These are phyloP conservation scores for Geotrichum fermentans DNA, from an alignment of 1,139 yeast genomes.

Conservation along the genomic window DNA sequence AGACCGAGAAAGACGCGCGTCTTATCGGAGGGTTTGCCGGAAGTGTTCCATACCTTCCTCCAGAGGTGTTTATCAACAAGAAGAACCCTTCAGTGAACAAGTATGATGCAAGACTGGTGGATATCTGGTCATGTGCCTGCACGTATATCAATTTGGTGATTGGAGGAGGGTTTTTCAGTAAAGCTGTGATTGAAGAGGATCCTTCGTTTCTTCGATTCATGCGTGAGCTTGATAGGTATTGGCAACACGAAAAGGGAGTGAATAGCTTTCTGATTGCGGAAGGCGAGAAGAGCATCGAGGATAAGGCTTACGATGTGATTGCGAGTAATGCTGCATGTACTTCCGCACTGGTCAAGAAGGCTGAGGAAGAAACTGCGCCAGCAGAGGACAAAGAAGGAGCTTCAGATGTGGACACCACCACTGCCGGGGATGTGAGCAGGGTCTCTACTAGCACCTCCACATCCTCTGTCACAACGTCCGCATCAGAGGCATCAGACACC, in stretches of 20 bases:
- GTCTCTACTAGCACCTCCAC: conserved; percentile 12
- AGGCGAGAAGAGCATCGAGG: conserved; percentile 17
- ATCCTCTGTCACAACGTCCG: conserved; percentile 6
- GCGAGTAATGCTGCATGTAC: conserved; percentile 11
- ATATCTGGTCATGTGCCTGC: conserved; percentile 89
- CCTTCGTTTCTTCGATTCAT: conserved; percentile 27
- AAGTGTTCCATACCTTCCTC: conserved; percentile 83
- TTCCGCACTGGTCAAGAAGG: not conserved
- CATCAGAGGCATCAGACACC: not conserved
- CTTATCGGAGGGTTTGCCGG: conserved; percentile 42
- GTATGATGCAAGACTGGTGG: conserved; percentile 78
- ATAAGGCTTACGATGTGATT: conserved; percentile 11
- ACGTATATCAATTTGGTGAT: conserved; percentile 79
- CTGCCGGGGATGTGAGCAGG: conserved; percentile 15
- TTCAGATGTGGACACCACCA: conserved; percentile 1
- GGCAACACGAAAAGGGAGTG: conserved; percentile 53
- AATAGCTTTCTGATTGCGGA: conserved; percentile 11
- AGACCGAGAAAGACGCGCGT: conserved; percentile 16
- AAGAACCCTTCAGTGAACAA: conserved; percentile 30
- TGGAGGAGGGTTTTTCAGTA: conserved; percentile 35
- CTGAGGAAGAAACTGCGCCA: conserved; percentile 1
- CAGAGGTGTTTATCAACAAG: conserved; percentile 55
- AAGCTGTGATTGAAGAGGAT: conserved; percentile 32
- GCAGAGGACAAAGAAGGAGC: conserved; percentile 3
- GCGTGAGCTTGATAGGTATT: conserved; percentile 43